Evolutionary conservation across 208 protist species (phyloP).

Genomic region (Trypanosoma melophagium): DNA sequence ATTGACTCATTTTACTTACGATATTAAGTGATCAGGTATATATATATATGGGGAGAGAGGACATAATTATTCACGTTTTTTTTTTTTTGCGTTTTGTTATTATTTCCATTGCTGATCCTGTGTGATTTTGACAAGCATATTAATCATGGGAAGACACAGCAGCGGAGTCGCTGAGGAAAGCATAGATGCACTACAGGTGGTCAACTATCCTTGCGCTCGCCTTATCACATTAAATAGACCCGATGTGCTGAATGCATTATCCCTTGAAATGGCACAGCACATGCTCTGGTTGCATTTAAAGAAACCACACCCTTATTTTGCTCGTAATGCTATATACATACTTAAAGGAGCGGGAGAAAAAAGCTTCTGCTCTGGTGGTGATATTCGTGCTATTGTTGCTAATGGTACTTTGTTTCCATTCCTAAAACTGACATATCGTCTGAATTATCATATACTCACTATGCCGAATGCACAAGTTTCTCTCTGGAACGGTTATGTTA

Average conservation of each 20-base stretch:
- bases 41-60: neutral
- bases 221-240: conserved; percentile 45
- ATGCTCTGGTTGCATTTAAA: conserved; percentile 44
- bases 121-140: neutral
- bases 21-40: neutral
- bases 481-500: conserved; percentile 79
- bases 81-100: conserved; percentile 7
- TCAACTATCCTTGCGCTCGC: conserved; percentile 43
- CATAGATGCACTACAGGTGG: conserved; percentile 12
- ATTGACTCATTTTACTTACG: neutral
- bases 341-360: conserved; percentile 66
- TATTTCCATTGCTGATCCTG: neutral
- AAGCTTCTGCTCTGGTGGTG: conserved; percentile 87
- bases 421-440: conserved; percentile 55
- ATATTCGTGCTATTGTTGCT: conserved; percentile 55
- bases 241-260: conserved; percentile 44
- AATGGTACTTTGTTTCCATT: conserved; percentile 33
- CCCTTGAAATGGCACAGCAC: conserved; percentile 43
- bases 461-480: conserved; percentile 63
- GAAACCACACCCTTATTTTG: conserved; percentile 34
- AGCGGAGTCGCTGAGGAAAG: neutral
- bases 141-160: neutral
- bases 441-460: conserved; percentile 56
- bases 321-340: conserved; percentile 45
- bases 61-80: neutral